These are phyloP conservation scores for Histomonas meleagridis DNA, from an alignment of 208 protist genomes.

Conservation along the genomic window DNA sequence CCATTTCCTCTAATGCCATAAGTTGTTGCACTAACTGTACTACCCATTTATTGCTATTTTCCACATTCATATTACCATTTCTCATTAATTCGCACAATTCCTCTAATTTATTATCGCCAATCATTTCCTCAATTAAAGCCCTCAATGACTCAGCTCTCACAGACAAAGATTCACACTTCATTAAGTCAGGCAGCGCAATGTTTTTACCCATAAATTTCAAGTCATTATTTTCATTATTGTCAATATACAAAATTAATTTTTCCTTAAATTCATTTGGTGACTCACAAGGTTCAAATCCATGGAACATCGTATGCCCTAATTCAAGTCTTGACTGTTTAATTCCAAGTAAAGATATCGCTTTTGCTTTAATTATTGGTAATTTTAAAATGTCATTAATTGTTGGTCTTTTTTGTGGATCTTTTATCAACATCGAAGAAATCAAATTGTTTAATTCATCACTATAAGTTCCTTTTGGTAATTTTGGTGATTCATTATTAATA, in stretches of 20 bases:
- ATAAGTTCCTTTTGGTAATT: not conserved
- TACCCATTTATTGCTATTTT: no score
- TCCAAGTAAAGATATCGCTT: not conserved
- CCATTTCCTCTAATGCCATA: no score
- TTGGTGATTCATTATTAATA: not conserved
- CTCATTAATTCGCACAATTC: no score
- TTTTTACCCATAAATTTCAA: no score
- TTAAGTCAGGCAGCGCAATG: no score
- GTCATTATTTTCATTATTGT: not conserved
- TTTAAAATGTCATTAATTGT: not conserved
- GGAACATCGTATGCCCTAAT: not conserved
- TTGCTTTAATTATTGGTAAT: not conserved
- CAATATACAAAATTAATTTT: not conserved
- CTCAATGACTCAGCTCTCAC: no score
- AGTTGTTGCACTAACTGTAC: no score
- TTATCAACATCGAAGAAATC: not conserved
- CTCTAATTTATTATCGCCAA: no score
- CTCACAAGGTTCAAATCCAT: not conserved
- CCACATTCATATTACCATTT: no score
- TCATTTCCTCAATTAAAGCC: no score
- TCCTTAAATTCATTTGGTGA: not conserved
- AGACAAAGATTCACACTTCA: no score
- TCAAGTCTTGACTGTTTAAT: not conserved
- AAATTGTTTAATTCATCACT: not conserved
- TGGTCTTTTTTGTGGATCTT: not conserved